Percentiles rank a stretch among this genome's conserved stretches.
phyloP scores from a whole-genome alignment of 495 filamentous ascomycete species.

The Podospora bellae-mahoneyi region DNA sequence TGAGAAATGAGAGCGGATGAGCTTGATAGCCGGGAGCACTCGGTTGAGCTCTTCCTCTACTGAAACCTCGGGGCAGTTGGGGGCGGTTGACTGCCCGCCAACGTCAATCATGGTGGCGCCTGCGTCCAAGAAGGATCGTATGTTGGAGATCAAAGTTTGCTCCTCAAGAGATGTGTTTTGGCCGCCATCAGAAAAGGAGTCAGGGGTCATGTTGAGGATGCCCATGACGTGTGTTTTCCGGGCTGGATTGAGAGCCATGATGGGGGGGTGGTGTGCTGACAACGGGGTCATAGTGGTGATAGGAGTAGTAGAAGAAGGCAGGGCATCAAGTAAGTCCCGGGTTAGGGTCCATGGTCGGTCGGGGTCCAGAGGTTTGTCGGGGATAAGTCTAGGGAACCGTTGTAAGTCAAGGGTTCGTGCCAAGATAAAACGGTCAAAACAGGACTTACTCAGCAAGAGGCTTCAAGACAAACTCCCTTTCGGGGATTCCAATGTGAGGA shows the following conservation, averaged over 20 bases:
- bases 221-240: conserved; percentile 83
- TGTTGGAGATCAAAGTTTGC: conserved; percentile 41
- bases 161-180: conserved; percentile 39
- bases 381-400: conserved; percentile 54
- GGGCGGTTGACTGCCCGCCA: conserved; percentile 88
- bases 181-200: conserved; percentile 96
- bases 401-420: conserved; percentile 2
- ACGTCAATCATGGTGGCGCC: conserved; percentile 87
- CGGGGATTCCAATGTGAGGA: conserved; percentile 80
- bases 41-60: conserved; percentile 72
- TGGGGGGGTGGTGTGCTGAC: conserved; percentile 51
- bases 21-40: conserved; percentile 70
- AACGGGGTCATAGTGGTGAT: conserved; percentile 70
- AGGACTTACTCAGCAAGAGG: conserved; percentile 76
- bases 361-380: conserved; percentile 51
- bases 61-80: conserved; percentile 61
- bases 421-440: not conserved
- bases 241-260: conserved; percentile 60
- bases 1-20: conserved; percentile 66
- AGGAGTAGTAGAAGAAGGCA: conserved; percentile 51
- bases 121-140: conserved; percentile 54
- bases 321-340: conserved; percentile 60
- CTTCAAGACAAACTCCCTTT: conserved; percentile 88
- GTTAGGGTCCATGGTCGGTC: conserved; percentile 49
- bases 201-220: conserved; percentile 91